Evolutionary conservation across 2,329 filamentous ascomycete genomes (phyloP), one percentile per base, ranked within the genome.

Genomic region (Pyrenophora teres): DNA sequence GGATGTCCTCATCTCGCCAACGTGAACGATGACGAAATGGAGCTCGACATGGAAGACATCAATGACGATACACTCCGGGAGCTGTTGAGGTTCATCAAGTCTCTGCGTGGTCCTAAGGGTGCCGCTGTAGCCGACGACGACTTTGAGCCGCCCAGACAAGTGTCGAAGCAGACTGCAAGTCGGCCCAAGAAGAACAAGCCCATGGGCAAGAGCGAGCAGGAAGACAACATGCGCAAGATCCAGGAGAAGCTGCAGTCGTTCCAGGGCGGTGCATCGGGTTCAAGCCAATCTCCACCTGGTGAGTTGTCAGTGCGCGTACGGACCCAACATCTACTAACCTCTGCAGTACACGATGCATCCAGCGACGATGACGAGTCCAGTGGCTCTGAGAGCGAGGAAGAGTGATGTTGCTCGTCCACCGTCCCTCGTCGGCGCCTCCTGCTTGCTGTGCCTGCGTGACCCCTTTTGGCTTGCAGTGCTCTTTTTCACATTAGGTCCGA

Each of bases 181-280:
- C 86, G 85, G 73, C 81, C 83, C 46, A 87, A 86, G 77, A 88
- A 88, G 79, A 88, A 89, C 73, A 89, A 89, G 78, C 87, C 87
- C 1, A 90, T 90, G 87, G 86, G 84, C 73, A 87, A 87, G 74
- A 76, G 78, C 30, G 87, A 89, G 73, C 87, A 90, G 73, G 86
- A 88, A 67, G 80, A 82, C 36, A 86, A 83, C 59, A 87, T 90
- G 63, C 78, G 82, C 59, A 78, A 84, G 68, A 79, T 89, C 19
- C 80, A 83, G 59, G 81, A 83, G 67, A 81, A 85, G 57, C 78
- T 87, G 60, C 60, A 71, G 50, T 67, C 65, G 45, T 76, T 76
- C 64, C 64, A 63, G 42, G 64, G 66, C 42, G 63, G 60, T 40
- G 79, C 59, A 25, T 74, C 59, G 70, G 78, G 54, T 77, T 79